Conservation (phyloP, 768 basidiomycete genomes). For the Amanita thiersii region DNA sequence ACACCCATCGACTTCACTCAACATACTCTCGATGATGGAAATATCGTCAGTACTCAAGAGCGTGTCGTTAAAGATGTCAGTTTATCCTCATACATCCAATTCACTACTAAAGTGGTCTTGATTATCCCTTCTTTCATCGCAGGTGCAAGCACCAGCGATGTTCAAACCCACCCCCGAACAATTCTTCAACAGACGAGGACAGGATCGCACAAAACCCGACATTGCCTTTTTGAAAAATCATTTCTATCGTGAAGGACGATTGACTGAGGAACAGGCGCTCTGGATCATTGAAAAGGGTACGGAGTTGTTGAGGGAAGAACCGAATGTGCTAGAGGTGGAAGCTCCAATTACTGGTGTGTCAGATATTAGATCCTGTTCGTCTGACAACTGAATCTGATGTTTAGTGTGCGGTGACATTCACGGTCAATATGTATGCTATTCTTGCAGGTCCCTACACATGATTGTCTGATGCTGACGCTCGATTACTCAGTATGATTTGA, state of each 20-base stretch:
- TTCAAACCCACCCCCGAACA: slow-evolving; percentile 84
- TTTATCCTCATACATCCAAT: background rate
- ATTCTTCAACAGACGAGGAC: slow-evolving; percentile 68
- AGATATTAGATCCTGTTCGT: slow-evolving; percentile 7
- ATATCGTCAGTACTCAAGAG: slow-evolving; percentile 86
- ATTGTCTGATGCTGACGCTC: slow-evolving; percentile 7
- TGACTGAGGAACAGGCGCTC: slow-evolving; percentile 92
- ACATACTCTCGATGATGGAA: slow-evolving; percentile 89
- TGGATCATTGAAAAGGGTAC: slow-evolving; percentile 90
- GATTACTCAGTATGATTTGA: slow-evolving; percentile 68
- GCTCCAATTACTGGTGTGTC: slow-evolving; percentile 90
- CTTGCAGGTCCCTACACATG: slow-evolving; percentile 3
- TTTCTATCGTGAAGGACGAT: slow-evolving; percentile 91
- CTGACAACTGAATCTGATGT: slow-evolving; percentile 2
- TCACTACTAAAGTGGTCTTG: slow-evolving; percentile 4
- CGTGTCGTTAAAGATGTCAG: slow-evolving; percentile 91
- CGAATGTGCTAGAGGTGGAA: slow-evolving; percentile 90
- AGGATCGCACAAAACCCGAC: slow-evolving; percentile 87
- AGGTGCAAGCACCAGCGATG: slow-evolving; percentile 99
- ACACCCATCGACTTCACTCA: slow-evolving; percentile 83
- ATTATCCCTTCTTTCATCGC: slow-evolving; percentile 2
- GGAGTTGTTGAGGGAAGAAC: slow-evolving; percentile 74
- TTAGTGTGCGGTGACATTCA: slow-evolving; percentile 98
- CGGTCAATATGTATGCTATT: slow-evolving; percentile 89
- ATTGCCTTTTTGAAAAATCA: slow-evolving; percentile 97